A percentile compares a stretch with the other conserved stretches of the same genome.
Conservation (phyloP, 73 alveolate species). For the Paramecium octaurelia region DNA sequence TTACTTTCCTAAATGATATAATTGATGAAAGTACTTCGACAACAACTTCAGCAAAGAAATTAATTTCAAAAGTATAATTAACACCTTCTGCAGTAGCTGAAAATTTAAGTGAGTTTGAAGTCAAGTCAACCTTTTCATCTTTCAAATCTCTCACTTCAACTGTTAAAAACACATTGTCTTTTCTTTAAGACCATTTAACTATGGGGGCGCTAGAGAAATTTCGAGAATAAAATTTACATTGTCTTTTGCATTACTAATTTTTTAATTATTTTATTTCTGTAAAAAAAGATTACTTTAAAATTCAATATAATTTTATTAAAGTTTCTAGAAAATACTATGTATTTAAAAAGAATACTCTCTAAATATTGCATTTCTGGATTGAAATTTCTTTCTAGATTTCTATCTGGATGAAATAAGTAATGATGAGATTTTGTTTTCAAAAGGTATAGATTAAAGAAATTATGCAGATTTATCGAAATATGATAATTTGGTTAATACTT, state of each 20-base stretch:
- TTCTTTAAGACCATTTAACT: slow-evolving; percentile 92
- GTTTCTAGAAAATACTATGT: background rate
- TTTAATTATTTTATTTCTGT: background rate
- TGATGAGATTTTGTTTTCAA: background rate
- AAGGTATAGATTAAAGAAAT: background rate
- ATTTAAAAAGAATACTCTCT: background rate
- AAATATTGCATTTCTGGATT: background rate
- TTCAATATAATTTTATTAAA: background rate
- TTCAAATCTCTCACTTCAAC: slow-evolving; percentile 81
- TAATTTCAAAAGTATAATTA: slow-evolving; percentile 67
- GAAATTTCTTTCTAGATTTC: background rate
- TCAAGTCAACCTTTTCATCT: slow-evolving; percentile 77
- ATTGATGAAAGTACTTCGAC: slow-evolving; percentile 65
- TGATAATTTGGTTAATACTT: background rate
- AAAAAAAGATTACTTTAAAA: background rate
- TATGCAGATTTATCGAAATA: background rate
- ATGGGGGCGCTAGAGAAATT: slow-evolving; percentile 69
- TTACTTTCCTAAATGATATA: slow-evolving; percentile 58
- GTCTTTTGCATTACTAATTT: slow-evolving; percentile 22
- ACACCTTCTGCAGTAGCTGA: slow-evolving; percentile 66
- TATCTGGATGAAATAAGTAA: no score
- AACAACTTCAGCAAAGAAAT: slow-evolving; percentile 68
- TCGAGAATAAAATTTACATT: slow-evolving; percentile 1
- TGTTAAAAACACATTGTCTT: slow-evolving; percentile 84
- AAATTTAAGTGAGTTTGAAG: slow-evolving; percentile 67